A percentile compares a stretch with the other conserved stretches of the same genome.
These are phyloP conservation scores for Tylopilus felleus DNA, from an alignment of 768 basidiomycete genomes.

Conservation along the genomic window DNA sequence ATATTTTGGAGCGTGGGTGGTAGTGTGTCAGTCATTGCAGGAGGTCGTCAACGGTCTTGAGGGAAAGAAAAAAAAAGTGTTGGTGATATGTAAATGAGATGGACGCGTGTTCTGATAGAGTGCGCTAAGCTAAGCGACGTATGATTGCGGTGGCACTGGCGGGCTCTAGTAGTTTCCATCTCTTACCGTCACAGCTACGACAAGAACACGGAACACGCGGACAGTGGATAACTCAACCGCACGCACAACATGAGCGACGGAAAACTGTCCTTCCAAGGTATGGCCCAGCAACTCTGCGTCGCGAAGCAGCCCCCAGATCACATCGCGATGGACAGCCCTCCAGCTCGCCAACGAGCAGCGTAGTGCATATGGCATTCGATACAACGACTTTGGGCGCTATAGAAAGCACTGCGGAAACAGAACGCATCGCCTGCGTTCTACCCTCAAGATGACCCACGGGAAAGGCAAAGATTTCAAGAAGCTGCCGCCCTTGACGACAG, in stretches of 20 bases:
- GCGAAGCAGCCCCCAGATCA: not conserved
- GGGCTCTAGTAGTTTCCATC: slow-evolving; percentile 11
- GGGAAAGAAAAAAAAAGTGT: slow-evolving; percentile 2
- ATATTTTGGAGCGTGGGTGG: slow-evolving; percentile 91
- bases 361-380: slow-evolving; percentile 85
- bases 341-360: slow-evolving; percentile 86
- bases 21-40: slow-evolving; percentile 56
- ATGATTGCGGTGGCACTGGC: slow-evolving; percentile 1
- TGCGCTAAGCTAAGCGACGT: slow-evolving; percentile 10
- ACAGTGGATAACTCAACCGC: not conserved
- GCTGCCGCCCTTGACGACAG: slow-evolving; percentile 58
- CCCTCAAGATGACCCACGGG: slow-evolving; percentile 82
- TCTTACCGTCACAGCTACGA: slow-evolving; percentile 10
- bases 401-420: slow-evolving; percentile 92
- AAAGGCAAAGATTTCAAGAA: slow-evolving; percentile 91
- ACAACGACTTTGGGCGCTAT: slow-evolving; percentile 85
- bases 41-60: slow-evolving; percentile 9
- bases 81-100: slow-evolving; percentile 8
- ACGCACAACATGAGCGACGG: slow-evolving; percentile 24
- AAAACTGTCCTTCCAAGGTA: slow-evolving; percentile 41
- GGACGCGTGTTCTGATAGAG: slow-evolving; percentile 19
- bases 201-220: too few relatives aligned
- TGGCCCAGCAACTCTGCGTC: slow-evolving; percentile 11
- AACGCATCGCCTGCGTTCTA: slow-evolving; percentile 82
- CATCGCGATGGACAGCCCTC: slow-evolving; percentile 52